Base-by-base conservation (phyloP, 768 basidiomycete species). In the Boletus reticulatus region DNA sequence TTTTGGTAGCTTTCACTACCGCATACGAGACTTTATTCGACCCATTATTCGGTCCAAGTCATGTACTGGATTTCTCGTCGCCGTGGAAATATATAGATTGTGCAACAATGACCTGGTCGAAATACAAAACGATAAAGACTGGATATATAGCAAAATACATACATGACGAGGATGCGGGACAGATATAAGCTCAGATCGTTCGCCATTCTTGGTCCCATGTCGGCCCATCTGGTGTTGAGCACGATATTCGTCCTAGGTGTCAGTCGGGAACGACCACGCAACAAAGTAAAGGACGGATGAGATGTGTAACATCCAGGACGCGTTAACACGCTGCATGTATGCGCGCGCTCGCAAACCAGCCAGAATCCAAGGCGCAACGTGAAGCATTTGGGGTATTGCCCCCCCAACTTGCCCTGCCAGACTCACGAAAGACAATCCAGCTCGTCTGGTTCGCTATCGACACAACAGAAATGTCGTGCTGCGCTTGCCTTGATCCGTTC, bases 401-500 rank as follows among this genome's bases (percentile, higher is more conserved):
- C 4, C 6, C 20, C 8, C 4, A 8, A 8, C 36, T 17, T 16
- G 34, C 14, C 14, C 34, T 4, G 16, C 22, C 6, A 31, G 7
- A 14, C 16, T 78, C 65, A 78, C 32, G 76, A 73, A 36, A 80
- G 66, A 57, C 78, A 80, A 56, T 80, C 78, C 44, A 80, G 69
- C 29, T 77, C 77, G 53, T 80, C 79, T 8, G 76, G 73, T 50
- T 77, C 79, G 53, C 72, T 70, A 31, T 72, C 64, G 8, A 53
- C 52, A 34, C 55, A 48, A n/a, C 47, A 53, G 13, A 58, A 39
- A 49, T 62, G 48, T 36, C 62, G 61, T 13, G 52, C 60, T 1
- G 64, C 64, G 29, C 73, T 68, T 14, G 73, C 68, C 48, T 65
- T 72, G 31, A 78, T 69, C 48, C 75, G 71, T 38, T 70, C 69